phyloP scores from a whole-genome alignment of 371 early-diverging fungal species.

The Mucor racemosus region DNA sequence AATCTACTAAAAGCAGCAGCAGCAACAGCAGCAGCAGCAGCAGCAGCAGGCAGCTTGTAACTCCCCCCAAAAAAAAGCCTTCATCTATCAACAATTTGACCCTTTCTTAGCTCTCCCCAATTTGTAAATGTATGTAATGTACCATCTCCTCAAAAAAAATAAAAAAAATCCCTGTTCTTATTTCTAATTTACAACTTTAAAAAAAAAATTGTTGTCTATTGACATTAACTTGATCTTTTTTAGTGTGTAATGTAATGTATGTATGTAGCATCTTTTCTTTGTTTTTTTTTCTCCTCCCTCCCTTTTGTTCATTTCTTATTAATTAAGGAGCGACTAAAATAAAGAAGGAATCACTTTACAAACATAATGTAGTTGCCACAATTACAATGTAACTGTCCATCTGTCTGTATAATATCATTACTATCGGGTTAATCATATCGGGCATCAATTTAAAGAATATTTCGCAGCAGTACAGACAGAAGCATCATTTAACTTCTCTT shows the following conservation, averaged over 20 bases:
- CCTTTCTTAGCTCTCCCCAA: background rate
- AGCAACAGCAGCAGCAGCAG: background rate
- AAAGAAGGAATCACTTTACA: background rate
- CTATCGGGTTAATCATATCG: conserved; percentile 1
- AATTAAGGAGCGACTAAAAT: no score
- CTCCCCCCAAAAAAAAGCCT: background rate
- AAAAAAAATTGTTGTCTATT: conserved; percentile 3
- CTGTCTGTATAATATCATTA: background rate
- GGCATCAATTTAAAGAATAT: background rate
- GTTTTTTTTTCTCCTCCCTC: no score
- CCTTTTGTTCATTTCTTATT: no score
- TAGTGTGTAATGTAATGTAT: no score
- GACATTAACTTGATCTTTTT: background rate
- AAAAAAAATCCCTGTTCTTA: conserved; percentile 2
- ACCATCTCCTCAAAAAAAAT: background rate
- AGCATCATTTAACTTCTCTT: background rate
- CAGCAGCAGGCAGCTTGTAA: background rate
- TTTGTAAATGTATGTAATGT: conserved; percentile 3
- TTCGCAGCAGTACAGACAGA: background rate
- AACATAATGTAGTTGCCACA: conserved; percentile 5
- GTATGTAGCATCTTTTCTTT: no score
- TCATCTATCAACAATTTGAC: background rate
- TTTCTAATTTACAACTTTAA: conserved; percentile 7
- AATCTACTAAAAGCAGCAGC: background rate
- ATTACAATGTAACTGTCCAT: background rate